Evolutionary conservation across 345 rosid species (phyloP), one percentile per base, ranked within the genome.

Genomic region (Dovyalis caffra): DNA sequence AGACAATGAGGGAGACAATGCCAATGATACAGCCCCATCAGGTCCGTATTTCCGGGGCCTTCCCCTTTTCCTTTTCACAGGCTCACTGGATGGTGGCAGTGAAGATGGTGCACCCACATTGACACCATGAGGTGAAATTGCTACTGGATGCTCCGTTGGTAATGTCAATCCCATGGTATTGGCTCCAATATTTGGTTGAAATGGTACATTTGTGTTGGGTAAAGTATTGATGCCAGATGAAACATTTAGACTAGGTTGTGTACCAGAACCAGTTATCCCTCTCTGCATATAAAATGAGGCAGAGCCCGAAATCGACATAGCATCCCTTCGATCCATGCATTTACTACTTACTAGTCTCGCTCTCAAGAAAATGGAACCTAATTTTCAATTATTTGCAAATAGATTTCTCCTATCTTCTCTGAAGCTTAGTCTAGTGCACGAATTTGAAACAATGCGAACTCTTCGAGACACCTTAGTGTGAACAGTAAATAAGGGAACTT

Each of bases 271-370:
- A 72, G 86, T 23, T 79, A 90, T 85, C 65, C 98, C 97, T 82
- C 97, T 86, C 68, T 89, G 98, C 79, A 90, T 83, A 79, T 86
- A 92, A 87, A 88, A 93, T 74, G 98, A 83, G 72, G 95, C 89
- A 34, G 92, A 84, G 70, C 97, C 97, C 69, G 92, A 73, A 38
- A 91, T 86, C 74, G 87, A 82, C 88, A 94, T 90, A 72, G 92
- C 77, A 76, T 92, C 98, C 82, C 97, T 89, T 86, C 90, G 90
- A 88, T 95, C 99, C 99, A 95, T 95, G 88, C 99, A 90, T 88
- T 86, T 81, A 91, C 89, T 77, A 49, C 63, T 72, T 80, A 74
- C 57, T 38, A 68, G 71, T 25, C 28, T 70, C 72, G 73, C 68
- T 74, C 73, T 71, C 57, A 81, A 69, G 70, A 70, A 75, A 78